These are phyloP conservation scores for Anethum foeniculum DNA, from an alignment of 140 eudicot species.

Conservation along the genomic window DNA sequence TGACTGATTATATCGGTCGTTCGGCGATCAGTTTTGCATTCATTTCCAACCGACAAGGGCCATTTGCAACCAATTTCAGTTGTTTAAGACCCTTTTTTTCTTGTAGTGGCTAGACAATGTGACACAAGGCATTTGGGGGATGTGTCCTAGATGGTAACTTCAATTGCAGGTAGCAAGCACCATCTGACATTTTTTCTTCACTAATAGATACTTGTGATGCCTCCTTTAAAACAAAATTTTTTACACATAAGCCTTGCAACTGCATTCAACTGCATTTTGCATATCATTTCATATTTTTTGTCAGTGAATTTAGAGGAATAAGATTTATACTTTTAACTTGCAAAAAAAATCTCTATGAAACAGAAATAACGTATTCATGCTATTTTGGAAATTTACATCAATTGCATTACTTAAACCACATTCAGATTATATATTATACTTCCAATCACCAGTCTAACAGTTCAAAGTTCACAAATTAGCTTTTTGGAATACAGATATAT, in stretches of 20 bases:
- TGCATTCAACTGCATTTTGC: no score
- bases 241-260: constrained; percentile 4
- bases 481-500: background rate
- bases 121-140: constrained; percentile 41
- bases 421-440: background rate
- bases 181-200: constrained; percentile 52
- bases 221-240: constrained; percentile 40
- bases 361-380: background rate
- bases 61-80: no score
- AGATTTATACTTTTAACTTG: background rate
- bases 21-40: no score
- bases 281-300: no score
- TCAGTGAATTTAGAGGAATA: background rate
- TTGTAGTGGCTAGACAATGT: background rate
- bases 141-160: constrained; percentile 43
- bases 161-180: constrained; percentile 60
- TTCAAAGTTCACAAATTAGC: background rate
- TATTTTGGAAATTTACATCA: background rate
- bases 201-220: constrained; percentile 48
- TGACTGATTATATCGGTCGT: no score
- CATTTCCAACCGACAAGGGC: no score
- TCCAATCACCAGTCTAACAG: background rate
- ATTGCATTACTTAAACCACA: background rate
- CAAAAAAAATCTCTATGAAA: background rate
- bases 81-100: no score